A percentile compares a stretch with the other conserved stretches of the same genome.
Evolutionary conservation across 345 rosid genomes (phyloP).

Genomic region (Sisymbrium irio): DNA sequence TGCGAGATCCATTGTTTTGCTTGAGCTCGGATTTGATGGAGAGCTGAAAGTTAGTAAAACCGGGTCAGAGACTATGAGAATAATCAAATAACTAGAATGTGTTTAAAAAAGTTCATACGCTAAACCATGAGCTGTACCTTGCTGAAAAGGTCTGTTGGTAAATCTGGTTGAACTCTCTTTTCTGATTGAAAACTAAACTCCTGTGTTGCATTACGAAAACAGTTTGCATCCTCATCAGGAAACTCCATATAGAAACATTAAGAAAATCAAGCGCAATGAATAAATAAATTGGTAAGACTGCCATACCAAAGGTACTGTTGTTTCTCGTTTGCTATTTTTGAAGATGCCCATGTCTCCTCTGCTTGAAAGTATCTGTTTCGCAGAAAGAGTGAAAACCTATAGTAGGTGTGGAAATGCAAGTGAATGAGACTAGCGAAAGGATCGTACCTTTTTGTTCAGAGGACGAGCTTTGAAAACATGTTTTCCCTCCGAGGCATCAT

Average conservation of each 20-base stretch:
- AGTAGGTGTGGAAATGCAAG: not conserved
- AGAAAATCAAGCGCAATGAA: not conserved
- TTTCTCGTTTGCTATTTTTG: slow-evolving; percentile 67
- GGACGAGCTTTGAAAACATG: slow-evolving; percentile 73
- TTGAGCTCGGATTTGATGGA: slow-evolving; percentile 59
- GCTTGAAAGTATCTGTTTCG: slow-evolving; percentile 64
- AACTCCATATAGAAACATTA: not conserved
- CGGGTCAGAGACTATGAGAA: not conserved
- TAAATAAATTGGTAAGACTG: not conserved
- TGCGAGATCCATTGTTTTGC: slow-evolving; percentile 45
- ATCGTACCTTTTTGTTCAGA: slow-evolving; percentile 75
- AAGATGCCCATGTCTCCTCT: slow-evolving; percentile 77
- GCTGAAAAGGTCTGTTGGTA: slow-evolving; percentile 77
- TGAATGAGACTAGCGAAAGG: not conserved
- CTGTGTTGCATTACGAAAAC: slow-evolving; percentile 39
- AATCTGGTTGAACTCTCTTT: slow-evolving; percentile 56
- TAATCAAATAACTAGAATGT: not conserved
- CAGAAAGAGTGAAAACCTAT: not conserved
- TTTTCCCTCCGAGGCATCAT: slow-evolving; percentile 36
- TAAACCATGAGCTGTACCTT: slow-evolving; percentile 52
- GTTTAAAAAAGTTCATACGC: not conserved
- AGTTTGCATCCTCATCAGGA: slow-evolving; percentile 9
- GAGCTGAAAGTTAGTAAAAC: slow-evolving; percentile 44
- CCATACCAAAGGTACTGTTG: slow-evolving; percentile 75
- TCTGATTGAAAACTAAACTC: slow-evolving; percentile 68